Conservation (phyloP, 352 stramenopile genomes). For the Phytophthora europaea region DNA sequence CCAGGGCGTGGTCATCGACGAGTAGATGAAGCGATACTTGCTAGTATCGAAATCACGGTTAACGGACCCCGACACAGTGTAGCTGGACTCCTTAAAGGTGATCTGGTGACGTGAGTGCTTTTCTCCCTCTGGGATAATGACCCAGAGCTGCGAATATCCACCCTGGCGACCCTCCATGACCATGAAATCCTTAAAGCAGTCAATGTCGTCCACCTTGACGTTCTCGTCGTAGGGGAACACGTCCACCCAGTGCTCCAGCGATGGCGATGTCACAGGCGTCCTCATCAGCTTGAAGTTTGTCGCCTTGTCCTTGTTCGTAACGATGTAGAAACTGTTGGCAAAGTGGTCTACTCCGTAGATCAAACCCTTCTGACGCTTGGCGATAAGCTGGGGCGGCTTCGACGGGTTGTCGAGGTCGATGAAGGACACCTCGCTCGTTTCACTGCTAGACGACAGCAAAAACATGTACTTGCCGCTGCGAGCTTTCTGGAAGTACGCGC, state of each 20-base stretch:
- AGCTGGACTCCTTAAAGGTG: constrained; percentile 92
- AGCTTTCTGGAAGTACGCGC: constrained; percentile 92
- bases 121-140: constrained; percentile 72
- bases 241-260: constrained; percentile 85
- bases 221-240: constrained; percentile 86
- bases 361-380: constrained; percentile 75
- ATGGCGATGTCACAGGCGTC: constrained; percentile 60
- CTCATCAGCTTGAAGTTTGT: constrained; percentile 96
- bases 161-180: constrained; percentile 90
- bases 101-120: constrained; percentile 68
- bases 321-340: constrained; percentile 92
- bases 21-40: constrained; percentile 93
- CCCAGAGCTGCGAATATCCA: constrained; percentile 87
- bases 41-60: constrained; percentile 93
- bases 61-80: constrained; percentile 79
- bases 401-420: constrained; percentile 69
- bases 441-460: constrained; percentile 87
- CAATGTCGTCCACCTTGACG: constrained; percentile 89
- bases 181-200: constrained; percentile 90
- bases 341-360: constrained; percentile 92
- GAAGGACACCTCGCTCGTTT: constrained; percentile 93
- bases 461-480: constrained; percentile 95
- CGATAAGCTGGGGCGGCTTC: constrained; percentile 62
- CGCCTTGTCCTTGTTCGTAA: constrained; percentile 94
- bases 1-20: constrained; percentile 93